Evolutionary conservation across 2,329 filamentous ascomycete genomes (phyloP), one percentile per base, ranked within the genome.

Genomic region (Leptographium wingfieldii): DNA sequence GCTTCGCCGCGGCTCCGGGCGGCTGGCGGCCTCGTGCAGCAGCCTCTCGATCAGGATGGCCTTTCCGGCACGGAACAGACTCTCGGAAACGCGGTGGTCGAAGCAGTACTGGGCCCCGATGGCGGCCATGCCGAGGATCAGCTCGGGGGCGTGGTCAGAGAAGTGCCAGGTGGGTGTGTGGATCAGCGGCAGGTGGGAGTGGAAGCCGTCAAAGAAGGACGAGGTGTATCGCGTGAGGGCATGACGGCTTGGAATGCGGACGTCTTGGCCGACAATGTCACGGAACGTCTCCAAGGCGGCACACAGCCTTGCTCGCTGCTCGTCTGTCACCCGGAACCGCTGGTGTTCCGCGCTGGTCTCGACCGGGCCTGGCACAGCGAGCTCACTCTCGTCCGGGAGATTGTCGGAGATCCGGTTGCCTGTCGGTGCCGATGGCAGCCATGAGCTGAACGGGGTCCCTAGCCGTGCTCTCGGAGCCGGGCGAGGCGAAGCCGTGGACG

Each of bases 21-120:
- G n/a, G 1, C 16, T n/a, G 10, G 14, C 40, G 63, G 81, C 77
- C 60, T 76, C 71, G 61, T 75, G 72, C 51, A 76, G 73, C 48
- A 82, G 76, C 22, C 79, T 75, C 64, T 80, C 74, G 1, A 75
- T 71, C 40, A 81, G 72, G 40, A 84, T 77, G 10, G 78, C 73
- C 64, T 79, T 80, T 12, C 79, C 78, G 14, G 79, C 77, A 67
- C 80, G 77, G 65, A 82, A 84, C 3, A 84, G 72, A 53, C 81
- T 76, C 46, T 82, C 79, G 0, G 78, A 80, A 56, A 77, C 70
- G 11, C 70, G 69, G 19, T 70, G 69, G 63, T 82, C 78, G 64
- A 80, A 81, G 33, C 77, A 71, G 64, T 77, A 77, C 40, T 75
- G 70, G 1, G 76, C 72, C 1, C 76, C 76, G 9, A 77, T 74